Evolutionary conservation across 352 stramenopile genomes (phyloP).

Genomic region (Globisporangium iwayamae): DNA sequence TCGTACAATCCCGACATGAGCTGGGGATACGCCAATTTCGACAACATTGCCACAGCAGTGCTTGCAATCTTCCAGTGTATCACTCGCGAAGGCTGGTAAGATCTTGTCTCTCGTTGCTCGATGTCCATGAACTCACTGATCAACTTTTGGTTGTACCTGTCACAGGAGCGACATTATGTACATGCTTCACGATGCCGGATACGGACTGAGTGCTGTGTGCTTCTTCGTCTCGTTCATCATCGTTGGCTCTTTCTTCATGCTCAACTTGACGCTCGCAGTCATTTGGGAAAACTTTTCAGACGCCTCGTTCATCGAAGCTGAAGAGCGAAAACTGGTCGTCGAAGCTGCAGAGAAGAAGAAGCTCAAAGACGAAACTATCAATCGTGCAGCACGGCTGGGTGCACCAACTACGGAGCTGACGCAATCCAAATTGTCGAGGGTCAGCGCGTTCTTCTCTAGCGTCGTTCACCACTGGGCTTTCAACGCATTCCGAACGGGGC

Average conservation of each 20-base stretch:
- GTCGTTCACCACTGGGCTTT: slow-evolving; percentile 60
- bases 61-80: slow-evolving; percentile 90
- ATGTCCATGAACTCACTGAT: not conserved
- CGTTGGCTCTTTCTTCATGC: slow-evolving; percentile 88
- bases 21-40: slow-evolving; percentile 86
- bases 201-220: slow-evolving; percentile 41
- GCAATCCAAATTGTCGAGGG: slow-evolving; percentile 15
- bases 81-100: slow-evolving; percentile 90
- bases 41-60: slow-evolving; percentile 80
- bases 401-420: not conserved
- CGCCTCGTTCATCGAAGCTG: slow-evolving; percentile 48
- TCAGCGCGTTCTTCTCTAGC: slow-evolving; percentile 17
- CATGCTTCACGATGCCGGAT: slow-evolving; percentile 51
- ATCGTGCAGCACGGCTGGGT: slow-evolving; percentile 4
- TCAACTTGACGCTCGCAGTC: slow-evolving; percentile 89
- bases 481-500: slow-evolving; percentile 35
- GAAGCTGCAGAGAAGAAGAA: slow-evolving; percentile 24
- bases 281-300: slow-evolving; percentile 85
- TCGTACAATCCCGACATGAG: slow-evolving; percentile 77
- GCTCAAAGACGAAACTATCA: slow-evolving; percentile 21
- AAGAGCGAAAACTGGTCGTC: slow-evolving; percentile 26
- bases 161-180: slow-evolving; percentile 64
- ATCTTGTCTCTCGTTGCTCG: not conserved
- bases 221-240: slow-evolving; percentile 90
- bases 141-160: not conserved